phyloP scores from a whole-genome alignment of 768 basidiomycete species.

The Dioszegia crocea region DNA sequence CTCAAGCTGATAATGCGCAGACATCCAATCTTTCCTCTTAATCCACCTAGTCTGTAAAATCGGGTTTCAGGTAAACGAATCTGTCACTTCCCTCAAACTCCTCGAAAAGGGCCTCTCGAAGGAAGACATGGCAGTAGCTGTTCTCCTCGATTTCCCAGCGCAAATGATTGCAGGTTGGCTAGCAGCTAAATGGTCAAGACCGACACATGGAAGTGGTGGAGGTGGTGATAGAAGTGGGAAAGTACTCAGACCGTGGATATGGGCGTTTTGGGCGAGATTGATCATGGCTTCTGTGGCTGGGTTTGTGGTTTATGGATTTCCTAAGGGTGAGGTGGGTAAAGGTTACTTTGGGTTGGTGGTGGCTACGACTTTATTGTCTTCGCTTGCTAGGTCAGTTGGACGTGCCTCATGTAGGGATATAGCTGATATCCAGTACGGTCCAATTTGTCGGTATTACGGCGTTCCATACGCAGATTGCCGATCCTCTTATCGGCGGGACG shows the following conservation, averaged over 20 bases:
- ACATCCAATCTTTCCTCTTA: conserved; percentile 79
- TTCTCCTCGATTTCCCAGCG: conserved; percentile 95
- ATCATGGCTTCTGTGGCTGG: conserved; percentile 68
- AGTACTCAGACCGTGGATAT: conserved; percentile 61
- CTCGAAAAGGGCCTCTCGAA: conserved; percentile 94
- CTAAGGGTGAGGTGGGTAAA: conserved; percentile 51
- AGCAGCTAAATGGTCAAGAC: conserved; percentile 79
- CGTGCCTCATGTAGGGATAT: not conserved
- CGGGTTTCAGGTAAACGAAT: conserved; percentile 90
- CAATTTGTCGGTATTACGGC: conserved; percentile 99
- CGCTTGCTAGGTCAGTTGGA: conserved; percentile 71
- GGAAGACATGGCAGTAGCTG: conserved; percentile 92
- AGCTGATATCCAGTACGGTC: conserved; percentile 64
- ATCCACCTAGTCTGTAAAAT: conserved; percentile 89
- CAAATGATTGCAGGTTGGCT: conserved; percentile 93
- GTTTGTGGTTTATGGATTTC: conserved; percentile 78
- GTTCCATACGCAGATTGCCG: conserved; percentile 93
- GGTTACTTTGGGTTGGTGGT: conserved; percentile 77
- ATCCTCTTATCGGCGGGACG: conserved; percentile 94
- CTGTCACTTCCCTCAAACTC: conserved; percentile 83
- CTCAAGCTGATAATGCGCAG: conserved; percentile 51
- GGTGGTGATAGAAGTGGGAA: conserved; percentile 41
- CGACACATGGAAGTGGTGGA: conserved; percentile 48
- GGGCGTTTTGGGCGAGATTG: conserved; percentile 84
- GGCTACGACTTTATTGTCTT: conserved; percentile 72